Evolutionary conservation across 2,329 filamentous ascomycete genomes (phyloP), one percentile per base, ranked within the genome.

Genomic region (Ilyonectria mors-panacis): DNA sequence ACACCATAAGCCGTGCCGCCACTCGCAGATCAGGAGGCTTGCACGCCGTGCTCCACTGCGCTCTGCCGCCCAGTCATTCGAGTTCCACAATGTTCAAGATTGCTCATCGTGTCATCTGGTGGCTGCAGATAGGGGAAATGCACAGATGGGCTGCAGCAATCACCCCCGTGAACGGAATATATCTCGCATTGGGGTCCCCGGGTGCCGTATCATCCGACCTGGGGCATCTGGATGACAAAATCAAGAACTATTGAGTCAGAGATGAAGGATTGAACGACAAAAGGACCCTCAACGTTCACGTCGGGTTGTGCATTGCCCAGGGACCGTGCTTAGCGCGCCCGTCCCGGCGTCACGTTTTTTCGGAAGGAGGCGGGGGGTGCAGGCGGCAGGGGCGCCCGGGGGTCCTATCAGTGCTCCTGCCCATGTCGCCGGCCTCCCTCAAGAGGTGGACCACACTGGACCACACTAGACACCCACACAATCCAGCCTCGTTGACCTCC

Each of bases 321-420:
- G 44, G 21, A 12, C 44, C 51, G 30, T 53, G 42, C 26, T 57
- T 63, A 63, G 59, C 59, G 59, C 30, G 35, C 57, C 44, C 59
- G 45, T 45, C 30, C 33, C 44, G n/a, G 23, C 15, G 4, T 39
- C 17, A 35, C 30, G 21, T 47, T 50, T 47, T 50, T 63, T 63
- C 33, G 42, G 59, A 63, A 56, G 59, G 59, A 56, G 59, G 59
- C 53, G 59, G 59, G 47, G 59, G 59, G 28, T 15, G 59, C 28
- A 44, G 51, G 50, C 50, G 50, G 50, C 50, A 53, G 50, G 50
- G 30, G 50, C 50, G 50, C 30, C n/a, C 50, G 30, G 15, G n/a
- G 28, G 9, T 26, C 28, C 30, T 53, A 35, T 33, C 9, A 53
- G 45, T 28, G 47, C 47, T 33, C 26, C 48, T n/a, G 4, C 26